Conservation (phyloP, 331 rosid species). For the Acacia pycnantha region DNA sequence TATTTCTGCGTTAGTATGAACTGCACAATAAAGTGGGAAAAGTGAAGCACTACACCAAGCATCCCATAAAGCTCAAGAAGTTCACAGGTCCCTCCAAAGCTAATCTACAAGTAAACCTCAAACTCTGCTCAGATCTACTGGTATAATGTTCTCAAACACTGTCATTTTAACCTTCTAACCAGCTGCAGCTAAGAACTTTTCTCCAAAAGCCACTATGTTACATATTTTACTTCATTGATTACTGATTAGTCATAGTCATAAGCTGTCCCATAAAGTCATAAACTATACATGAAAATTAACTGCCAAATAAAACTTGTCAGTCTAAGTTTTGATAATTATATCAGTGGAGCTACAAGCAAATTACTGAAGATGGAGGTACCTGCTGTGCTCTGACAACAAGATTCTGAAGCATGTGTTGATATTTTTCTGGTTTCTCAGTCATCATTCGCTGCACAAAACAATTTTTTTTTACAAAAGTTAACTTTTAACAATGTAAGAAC, state of each 20-base stretch:
- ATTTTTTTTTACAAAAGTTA: slow-evolving; percentile 15
- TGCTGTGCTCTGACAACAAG: slow-evolving; percentile 97
- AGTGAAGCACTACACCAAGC: neutral
- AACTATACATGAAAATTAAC: slow-evolving; percentile 1
- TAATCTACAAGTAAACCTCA: neutral
- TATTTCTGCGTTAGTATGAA: neutral
- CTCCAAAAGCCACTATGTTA: neutral
- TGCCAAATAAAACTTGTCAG: slow-evolving; percentile 12
- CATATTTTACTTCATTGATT: neutral
- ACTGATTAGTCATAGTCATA: neutral
- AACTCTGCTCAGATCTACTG: neutral
- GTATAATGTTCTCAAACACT: neutral
- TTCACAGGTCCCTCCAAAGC: neutral
- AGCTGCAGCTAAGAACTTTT: neutral
- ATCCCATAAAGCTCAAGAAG: neutral
- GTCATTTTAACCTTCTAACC: neutral
- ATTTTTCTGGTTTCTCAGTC: slow-evolving; percentile 94
- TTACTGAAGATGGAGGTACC: slow-evolving; percentile 49
- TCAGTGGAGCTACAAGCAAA: slow-evolving; percentile 29
- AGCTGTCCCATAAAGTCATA: neutral
- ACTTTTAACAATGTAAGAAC: slow-evolving; percentile 6
- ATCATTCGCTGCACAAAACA: slow-evolving; percentile 83
- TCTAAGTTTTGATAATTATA: neutral
- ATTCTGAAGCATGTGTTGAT: slow-evolving; percentile 95
- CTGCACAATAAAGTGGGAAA: neutral